Conservation (phyloP, 2,329 filamentous ascomycete genomes). For the Aspergillus arachidicola region DNA sequence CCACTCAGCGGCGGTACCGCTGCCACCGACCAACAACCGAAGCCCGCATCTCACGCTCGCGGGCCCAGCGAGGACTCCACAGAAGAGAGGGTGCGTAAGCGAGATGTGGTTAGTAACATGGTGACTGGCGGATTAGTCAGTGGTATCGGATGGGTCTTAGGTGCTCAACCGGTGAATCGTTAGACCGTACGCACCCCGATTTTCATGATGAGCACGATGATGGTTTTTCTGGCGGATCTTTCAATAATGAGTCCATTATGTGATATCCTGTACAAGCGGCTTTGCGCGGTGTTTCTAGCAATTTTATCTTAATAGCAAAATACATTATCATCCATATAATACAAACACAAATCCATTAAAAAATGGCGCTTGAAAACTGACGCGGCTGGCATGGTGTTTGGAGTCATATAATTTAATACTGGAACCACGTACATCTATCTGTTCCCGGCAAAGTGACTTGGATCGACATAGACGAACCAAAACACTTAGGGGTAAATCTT, state of each 20-base stretch:
- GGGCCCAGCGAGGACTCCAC: slow-evolving; percentile 18
- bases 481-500: neutral
- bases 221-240: neutral
- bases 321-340: neutral
- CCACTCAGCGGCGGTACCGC: slow-evolving; percentile 36
- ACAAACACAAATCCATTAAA: neutral
- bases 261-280: slow-evolving; percentile 7
- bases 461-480: no score
- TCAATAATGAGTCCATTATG: neutral
- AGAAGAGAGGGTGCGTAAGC: slow-evolving; percentile 45
- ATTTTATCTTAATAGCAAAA: neutral
- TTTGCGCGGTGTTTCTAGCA: neutral
- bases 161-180: slow-evolving; percentile 50
- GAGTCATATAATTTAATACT: no score
- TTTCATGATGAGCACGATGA: slow-evolving; percentile 3
- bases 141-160: slow-evolving; percentile 67
- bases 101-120: slow-evolving; percentile 63
- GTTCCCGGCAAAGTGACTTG: no score
- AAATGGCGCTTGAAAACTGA: no score
- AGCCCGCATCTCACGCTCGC: slow-evolving; percentile 8
- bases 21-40: slow-evolving; percentile 2
- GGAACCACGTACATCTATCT: no score
- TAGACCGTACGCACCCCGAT: slow-evolving; percentile 3
- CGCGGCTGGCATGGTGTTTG: no score
- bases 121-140: slow-evolving; percentile 64